Evolutionary conservation across 31 red algal genomes (phyloP).

Genomic region (Odonthalia washingtoniensis): DNA sequence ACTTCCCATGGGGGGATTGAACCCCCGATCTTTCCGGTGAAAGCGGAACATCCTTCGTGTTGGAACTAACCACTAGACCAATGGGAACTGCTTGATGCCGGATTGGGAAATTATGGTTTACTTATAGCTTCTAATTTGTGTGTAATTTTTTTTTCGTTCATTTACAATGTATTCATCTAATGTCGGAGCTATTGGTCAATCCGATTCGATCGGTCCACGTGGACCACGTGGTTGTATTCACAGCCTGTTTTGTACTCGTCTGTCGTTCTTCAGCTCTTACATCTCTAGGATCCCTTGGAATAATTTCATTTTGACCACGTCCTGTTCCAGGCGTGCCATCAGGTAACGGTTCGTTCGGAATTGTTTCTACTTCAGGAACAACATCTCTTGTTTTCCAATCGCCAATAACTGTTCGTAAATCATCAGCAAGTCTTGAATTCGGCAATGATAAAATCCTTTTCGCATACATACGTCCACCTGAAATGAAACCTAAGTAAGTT

Average conservation of each 20-base stretch:
- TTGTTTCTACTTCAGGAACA: neutral
- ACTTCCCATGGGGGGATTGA: constrained; percentile 43
- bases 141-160: neutral
- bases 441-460: constrained; percentile 59
- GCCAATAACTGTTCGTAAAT: constrained; percentile 54
- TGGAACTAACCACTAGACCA: constrained; percentile 53
- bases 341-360: constrained; percentile 42
- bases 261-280: neutral
- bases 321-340: constrained; percentile 45
- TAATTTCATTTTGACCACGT: constrained; percentile 36
- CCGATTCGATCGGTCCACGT: constrained; percentile 59
- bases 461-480: constrained; percentile 66
- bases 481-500: constrained; percentile 59
- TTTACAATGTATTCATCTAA: neutral
- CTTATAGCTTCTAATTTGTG: neutral
- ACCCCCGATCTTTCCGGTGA: constrained; percentile 70
- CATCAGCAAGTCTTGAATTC: constrained; percentile 65
- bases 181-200: constrained; percentile 37
- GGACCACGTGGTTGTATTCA: too few species aligned
- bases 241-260: neutral
- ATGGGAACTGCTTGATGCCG: constrained; percentile 21
- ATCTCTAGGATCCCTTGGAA: constrained; percentile 13
- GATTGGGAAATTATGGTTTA: neutral
- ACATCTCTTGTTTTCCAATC: constrained; percentile 64
- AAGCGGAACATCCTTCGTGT: constrained; percentile 58